Percentiles rank a stretch among this genome's conserved stretches.
Evolutionary conservation across 805 yeast genomes (phyloP).

Genomic region (Ascoidea rubescens): DNA sequence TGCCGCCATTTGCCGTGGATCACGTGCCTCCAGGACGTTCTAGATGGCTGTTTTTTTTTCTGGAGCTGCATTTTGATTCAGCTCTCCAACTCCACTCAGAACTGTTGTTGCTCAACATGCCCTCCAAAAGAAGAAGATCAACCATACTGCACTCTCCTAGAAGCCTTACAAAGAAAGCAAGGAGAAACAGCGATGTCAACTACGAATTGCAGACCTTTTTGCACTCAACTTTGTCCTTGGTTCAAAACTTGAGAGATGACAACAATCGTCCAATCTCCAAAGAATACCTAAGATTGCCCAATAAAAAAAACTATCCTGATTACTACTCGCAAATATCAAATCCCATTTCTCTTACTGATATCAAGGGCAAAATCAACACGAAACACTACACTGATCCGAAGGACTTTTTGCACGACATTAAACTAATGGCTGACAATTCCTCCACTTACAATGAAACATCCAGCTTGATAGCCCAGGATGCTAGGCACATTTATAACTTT

Average conservation of each 20-base stretch:
- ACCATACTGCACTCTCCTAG: neutral
- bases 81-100: too few species aligned
- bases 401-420: slow-evolving; percentile 45
- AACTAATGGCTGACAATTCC: slow-evolving; percentile 60
- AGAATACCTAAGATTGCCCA: slow-evolving; percentile 60
- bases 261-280: slow-evolving; percentile 11
- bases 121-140: neutral
- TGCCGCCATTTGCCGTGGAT: too few species aligned
- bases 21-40: too few species aligned
- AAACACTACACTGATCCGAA: slow-evolving; percentile 20
- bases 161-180: neutral
- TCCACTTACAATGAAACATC: slow-evolving; percentile 53
- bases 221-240: slow-evolving; percentile 4
- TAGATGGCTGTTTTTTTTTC: too few species aligned
- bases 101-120: neutral
- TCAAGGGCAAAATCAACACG: slow-evolving; percentile 30
- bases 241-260: slow-evolving; percentile 8
- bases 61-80: too few species aligned
- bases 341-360: slow-evolving; percentile 63
- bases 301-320: slow-evolving; percentile 64
- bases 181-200: neutral
- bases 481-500: slow-evolving; percentile 38
- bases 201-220: slow-evolving; percentile 4
- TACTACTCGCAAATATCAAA: slow-evolving; percentile 50
- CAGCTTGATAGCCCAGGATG: slow-evolving; percentile 53